Conservation (phyloP, 768 basidiomycete species). For the Mycena sanguinolenta region DNA sequence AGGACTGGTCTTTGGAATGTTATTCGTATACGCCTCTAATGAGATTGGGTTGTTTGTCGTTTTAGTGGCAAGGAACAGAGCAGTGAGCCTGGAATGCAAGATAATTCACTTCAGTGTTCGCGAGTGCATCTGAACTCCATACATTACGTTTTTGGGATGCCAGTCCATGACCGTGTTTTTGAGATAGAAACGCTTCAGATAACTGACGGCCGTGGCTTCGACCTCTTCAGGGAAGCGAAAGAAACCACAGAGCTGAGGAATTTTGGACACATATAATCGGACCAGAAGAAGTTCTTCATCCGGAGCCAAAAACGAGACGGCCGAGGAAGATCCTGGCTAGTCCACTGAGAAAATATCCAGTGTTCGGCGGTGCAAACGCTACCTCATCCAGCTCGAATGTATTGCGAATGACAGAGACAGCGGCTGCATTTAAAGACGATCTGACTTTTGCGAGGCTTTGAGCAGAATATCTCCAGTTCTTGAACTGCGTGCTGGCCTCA, state of each 20-base stretch:
- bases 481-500: slow-evolving; percentile 84
- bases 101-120: slow-evolving; percentile 17
- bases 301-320: slow-evolving; percentile 80
- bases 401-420: slow-evolving; percentile 80
- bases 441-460: slow-evolving; percentile 74
- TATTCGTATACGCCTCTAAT: slow-evolving; percentile 84
- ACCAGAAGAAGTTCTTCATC: slow-evolving; percentile 92
- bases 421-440: slow-evolving; percentile 76
- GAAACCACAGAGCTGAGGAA: slow-evolving; percentile 85
- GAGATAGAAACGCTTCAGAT: slow-evolving; percentile 96
- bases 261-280: slow-evolving; percentile 88
- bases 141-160: slow-evolving; percentile 99
- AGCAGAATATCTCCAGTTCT: slow-evolving; percentile 90
- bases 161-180: slow-evolving; percentile 99
- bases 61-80: slow-evolving; percentile 95
- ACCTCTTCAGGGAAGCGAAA: slow-evolving; percentile 94
- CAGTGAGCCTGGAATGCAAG: slow-evolving; percentile 79
- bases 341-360: slow-evolving; percentile 25
- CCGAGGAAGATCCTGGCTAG: slow-evolving; percentile 80
- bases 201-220: slow-evolving; percentile 91
- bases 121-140: slow-evolving; percentile 42
- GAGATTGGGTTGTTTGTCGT: slow-evolving; percentile 96
- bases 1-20: slow-evolving; percentile 85
- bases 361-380: slow-evolving; percentile 38
- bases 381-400: slow-evolving; percentile 89